A percentile compares a stretch with the other conserved stretches of the same genome.
Evolutionary conservation across 2,329 filamentous ascomycete species (phyloP).

Genomic region (Exserohilum rostratum): DNA sequence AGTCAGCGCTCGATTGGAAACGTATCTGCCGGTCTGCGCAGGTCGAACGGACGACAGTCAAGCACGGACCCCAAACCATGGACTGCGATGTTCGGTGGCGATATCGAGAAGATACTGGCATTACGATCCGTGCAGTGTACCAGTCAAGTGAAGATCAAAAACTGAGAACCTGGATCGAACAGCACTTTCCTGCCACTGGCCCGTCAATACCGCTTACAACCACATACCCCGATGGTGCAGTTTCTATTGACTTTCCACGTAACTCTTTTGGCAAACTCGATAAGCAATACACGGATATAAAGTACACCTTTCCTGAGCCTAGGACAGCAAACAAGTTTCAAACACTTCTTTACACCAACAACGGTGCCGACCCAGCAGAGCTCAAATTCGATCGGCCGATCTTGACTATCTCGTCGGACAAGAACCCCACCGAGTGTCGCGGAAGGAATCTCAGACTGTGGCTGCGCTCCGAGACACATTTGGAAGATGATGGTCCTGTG

Average conservation of each 20-base stretch:
- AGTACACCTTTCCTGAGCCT: constrained; percentile 31
- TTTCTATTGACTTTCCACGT: constrained; percentile 41
- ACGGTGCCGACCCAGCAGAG: constrained; percentile 32
- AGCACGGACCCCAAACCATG: constrained; percentile 15
- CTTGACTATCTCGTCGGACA: constrained; percentile 30
- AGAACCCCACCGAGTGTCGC: constrained; percentile 39
- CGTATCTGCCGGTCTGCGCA: constrained; percentile 32
- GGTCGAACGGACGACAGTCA: constrained; percentile 31
- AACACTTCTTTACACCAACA: constrained; percentile 43
- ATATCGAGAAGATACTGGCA: constrained; percentile 36
- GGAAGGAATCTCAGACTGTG: constrained; percentile 39
- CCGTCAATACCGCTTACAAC: constrained; percentile 42
- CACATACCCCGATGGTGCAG: constrained; percentile 30
- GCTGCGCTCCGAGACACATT: constrained; percentile 28
- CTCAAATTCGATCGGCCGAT: constrained; percentile 37
- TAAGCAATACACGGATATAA: constrained; percentile 37
- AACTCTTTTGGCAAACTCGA: constrained; percentile 33
- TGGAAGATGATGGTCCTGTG: constrained; percentile 18
- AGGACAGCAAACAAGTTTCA: constrained; percentile 31
- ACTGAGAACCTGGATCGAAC: constrained; percentile 28
- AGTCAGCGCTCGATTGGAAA: constrained; percentile 40
- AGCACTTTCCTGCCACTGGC: constrained; percentile 39
- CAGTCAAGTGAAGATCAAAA: constrained; percentile 28
- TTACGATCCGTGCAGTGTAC: constrained; percentile 33
- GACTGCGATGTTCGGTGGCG: constrained; percentile 39